Conservation (phyloP, 768 basidiomycete species). For the Boletus coccyginus region DNA sequence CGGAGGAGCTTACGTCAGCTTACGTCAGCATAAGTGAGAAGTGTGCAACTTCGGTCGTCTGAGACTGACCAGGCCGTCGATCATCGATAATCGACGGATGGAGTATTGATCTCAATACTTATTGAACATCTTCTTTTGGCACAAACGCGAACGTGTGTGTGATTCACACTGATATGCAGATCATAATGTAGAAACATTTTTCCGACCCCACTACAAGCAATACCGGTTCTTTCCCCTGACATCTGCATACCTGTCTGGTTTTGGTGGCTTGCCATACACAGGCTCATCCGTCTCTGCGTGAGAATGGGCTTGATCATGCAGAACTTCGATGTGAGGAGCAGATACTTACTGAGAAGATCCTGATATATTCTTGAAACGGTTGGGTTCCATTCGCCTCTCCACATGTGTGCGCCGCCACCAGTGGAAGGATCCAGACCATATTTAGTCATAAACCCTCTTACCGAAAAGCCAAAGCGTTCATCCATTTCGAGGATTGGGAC, state of each 20-base stretch:
- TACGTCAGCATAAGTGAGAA: too few species aligned
- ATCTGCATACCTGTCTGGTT: conserved; percentile 29
- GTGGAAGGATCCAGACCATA: conserved; percentile 51
- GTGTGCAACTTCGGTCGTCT: too few species aligned
- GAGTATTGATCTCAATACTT: too few species aligned
- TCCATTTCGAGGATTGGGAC: conserved; percentile 46
- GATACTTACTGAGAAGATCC: conserved; percentile 61
- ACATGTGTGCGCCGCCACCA: conserved; percentile 82
- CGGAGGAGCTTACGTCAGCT: too few species aligned
- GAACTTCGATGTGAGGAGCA: not conserved
- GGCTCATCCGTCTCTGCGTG: conserved; percentile 22
- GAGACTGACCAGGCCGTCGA: too few species aligned
- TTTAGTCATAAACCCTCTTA: conserved; percentile 57
- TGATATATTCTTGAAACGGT: conserved; percentile 63
- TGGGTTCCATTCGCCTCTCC: conserved; percentile 73
- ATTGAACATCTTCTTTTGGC: too few species aligned
- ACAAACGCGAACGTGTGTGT: too few species aligned
- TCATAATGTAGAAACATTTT: not conserved
- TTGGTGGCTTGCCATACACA: conserved; percentile 27
- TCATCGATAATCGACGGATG: too few species aligned
- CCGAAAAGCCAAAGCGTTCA: conserved; percentile 59
- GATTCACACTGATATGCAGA: too few species aligned
- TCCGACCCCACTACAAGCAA: conserved; percentile 14
- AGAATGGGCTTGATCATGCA: not conserved
- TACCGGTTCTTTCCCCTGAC: conserved; percentile 30